Conservation (phyloP, 2,329 filamentous ascomycete species). For the Ophiostoma sp. region DNA sequence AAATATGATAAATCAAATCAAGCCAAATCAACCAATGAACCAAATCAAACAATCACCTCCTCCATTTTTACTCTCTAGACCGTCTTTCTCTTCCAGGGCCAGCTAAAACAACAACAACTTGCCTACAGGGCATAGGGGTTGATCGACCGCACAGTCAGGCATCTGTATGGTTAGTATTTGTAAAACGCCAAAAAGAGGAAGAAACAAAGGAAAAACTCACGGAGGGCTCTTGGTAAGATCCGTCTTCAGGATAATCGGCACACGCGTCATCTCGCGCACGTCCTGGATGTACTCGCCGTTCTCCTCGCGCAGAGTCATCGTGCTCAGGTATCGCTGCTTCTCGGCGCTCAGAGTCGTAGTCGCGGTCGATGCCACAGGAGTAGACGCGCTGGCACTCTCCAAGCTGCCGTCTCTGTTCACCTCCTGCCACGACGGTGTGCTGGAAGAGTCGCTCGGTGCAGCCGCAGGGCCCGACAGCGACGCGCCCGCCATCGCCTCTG, state of each 20-base stretch:
- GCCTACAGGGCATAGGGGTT: conserved; percentile 66
- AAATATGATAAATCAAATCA: background rate
- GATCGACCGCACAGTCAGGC: conserved; percentile 75
- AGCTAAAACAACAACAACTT: too few relatives aligned
- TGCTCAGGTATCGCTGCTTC: conserved; percentile 92
- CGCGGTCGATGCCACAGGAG: conserved; percentile 82
- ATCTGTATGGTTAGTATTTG: conserved; percentile 50
- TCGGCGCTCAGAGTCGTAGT: conserved; percentile 68
- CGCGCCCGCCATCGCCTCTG: conserved; percentile 86
- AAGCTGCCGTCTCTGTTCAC: conserved; percentile 54
- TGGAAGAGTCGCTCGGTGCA: conserved; percentile 90
- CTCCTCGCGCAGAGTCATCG: conserved; percentile 86
- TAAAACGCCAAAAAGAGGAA: background rate
- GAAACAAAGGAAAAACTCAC: conserved; percentile 57
- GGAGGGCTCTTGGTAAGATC: conserved; percentile 98
- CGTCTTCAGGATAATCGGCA: conserved; percentile 97
- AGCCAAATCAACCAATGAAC: background rate
- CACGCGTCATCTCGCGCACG: conserved; percentile 92
- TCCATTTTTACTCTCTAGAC: background rate
- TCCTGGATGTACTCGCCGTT: conserved; percentile 96
- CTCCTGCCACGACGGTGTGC: conserved; percentile 75
- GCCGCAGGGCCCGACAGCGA: conserved; percentile 83
- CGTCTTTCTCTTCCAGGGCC: background rate
- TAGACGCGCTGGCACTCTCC: conserved; percentile 54
- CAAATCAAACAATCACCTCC: background rate